A percentile compares a stretch with the other conserved stretches of the same genome.
Conservation (phyloP, 148 eudicot genomes). For the Nepenthes mirabilis region DNA sequence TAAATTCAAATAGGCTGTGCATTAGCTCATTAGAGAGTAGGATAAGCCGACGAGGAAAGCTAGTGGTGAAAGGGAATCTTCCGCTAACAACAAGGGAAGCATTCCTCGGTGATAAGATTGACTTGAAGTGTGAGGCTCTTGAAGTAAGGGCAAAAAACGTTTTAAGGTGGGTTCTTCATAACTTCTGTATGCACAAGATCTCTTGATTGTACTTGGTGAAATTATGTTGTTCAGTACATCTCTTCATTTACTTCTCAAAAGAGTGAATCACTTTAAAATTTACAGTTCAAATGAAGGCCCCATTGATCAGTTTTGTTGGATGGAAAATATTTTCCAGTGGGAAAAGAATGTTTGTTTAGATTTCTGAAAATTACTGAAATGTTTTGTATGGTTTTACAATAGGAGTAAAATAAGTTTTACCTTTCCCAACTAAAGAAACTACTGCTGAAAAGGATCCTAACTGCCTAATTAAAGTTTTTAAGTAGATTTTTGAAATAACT, state of each 20-base stretch:
- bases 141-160: slow-evolving; percentile 91
- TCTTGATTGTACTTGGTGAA: not conserved
- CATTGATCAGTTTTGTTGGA: too few species aligned
- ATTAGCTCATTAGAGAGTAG: slow-evolving; percentile 85
- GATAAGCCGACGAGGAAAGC: slow-evolving; percentile 91
- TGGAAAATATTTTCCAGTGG: too few species aligned
- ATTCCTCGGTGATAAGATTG: slow-evolving; percentile 82
- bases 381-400: too few species aligned
- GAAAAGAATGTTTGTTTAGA: too few species aligned
- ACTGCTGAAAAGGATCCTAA: too few species aligned
- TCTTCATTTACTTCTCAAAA: not conserved
- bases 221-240: not conserved
- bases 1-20: slow-evolving; percentile 79
- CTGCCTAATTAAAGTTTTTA: too few species aligned
- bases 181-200: not conserved
- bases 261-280: too few species aligned
- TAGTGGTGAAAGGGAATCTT: slow-evolving; percentile 76
- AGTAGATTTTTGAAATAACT: too few species aligned
- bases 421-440: too few species aligned
- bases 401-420: too few species aligned
- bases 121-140: slow-evolving; percentile 84
- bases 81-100: slow-evolving; percentile 74
- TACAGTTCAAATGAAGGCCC: not conserved
- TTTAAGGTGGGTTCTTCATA: slow-evolving; percentile 43
- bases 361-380: too few species aligned